These are phyloP conservation scores for Pleurotus salmoneostramineus DNA, from an alignment of 768 basidiomycete genomes.

Conservation along the genomic window DNA sequence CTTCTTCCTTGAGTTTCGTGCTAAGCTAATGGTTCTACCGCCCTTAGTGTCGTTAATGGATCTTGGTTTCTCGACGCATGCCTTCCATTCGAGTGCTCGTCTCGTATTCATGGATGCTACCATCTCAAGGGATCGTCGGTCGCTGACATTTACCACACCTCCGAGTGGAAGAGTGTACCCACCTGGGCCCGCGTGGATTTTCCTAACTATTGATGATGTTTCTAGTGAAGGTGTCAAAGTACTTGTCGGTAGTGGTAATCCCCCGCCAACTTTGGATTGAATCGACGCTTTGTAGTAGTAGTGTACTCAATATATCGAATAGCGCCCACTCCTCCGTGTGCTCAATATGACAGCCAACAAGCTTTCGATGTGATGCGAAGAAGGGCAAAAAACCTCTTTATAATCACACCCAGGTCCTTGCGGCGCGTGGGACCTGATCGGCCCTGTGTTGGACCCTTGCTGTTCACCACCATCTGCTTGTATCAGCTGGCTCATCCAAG, in stretches of 20 bases:
- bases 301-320: too few relatives aligned
- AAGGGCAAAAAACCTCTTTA: neutral
- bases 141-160: conserved; percentile 57
- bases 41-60: conserved; percentile 23
- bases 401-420: neutral
- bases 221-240: conserved; percentile 61
- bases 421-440: neutral
- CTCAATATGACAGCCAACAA: too few relatives aligned
- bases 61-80: conserved; percentile 24
- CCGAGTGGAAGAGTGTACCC: conserved; percentile 65
- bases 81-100: conserved; percentile 25
- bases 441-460: neutral
- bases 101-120: conserved; percentile 23
- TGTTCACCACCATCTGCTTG: neutral
- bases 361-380: neutral
- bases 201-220: conserved; percentile 55
- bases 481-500: neutral
- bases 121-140: conserved; percentile 16
- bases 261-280: conserved; percentile 33
- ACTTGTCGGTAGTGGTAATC: conserved; percentile 64
- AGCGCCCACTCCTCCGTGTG: too few relatives aligned
- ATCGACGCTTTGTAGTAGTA: too few relatives aligned
- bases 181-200: conserved; percentile 79
- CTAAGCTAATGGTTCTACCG: neutral
- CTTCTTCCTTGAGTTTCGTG: neutral